Percentiles rank a stretch among this genome's conserved stretches.
These are phyloP conservation scores for Lactarius indigo DNA, from an alignment of 768 basidiomycete genomes.

Conservation along the genomic window DNA sequence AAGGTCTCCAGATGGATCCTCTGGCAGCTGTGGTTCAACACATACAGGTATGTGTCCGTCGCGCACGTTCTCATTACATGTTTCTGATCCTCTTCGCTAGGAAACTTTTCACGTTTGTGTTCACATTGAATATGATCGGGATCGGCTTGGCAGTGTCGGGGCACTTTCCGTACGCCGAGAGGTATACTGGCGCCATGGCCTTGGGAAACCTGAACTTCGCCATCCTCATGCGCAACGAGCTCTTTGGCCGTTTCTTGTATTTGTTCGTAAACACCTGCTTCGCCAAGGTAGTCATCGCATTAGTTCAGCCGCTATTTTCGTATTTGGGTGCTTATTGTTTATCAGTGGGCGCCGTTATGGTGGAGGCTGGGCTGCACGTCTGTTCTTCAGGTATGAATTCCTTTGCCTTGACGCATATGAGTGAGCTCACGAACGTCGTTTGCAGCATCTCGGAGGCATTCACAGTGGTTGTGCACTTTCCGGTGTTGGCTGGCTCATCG, in stretches of 20 bases:
- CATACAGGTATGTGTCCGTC: slow-evolving; percentile 52
- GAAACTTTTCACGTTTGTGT: slow-evolving; percentile 67
- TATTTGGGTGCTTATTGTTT: background rate
- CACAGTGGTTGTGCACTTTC: slow-evolving; percentile 43
- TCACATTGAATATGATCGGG: slow-evolving; percentile 57
- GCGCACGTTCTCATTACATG: background rate
- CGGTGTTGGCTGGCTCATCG: slow-evolving; percentile 38
- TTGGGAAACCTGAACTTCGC: slow-evolving; percentile 70
- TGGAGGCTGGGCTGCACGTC: slow-evolving; percentile 72
- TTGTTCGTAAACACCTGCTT: slow-evolving; percentile 67
- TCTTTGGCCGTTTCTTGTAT: slow-evolving; percentile 77
- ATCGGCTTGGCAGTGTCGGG: slow-evolving; percentile 58
- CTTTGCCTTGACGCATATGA: background rate
- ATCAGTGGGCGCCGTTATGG: slow-evolving; percentile 69
- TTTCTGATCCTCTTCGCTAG: slow-evolving; percentile 35
- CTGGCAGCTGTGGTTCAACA: slow-evolving; percentile 74
- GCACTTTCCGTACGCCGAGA: slow-evolving; percentile 63
- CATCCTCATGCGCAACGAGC: slow-evolving; percentile 76
- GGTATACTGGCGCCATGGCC: slow-evolving; percentile 67
- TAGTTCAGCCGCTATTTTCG: slow-evolving; percentile 4
- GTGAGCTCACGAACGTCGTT: slow-evolving; percentile 1
- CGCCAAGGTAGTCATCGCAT: slow-evolving; percentile 51
- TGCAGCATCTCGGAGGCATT: slow-evolving; percentile 43
- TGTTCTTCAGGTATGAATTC: slow-evolving; percentile 52
- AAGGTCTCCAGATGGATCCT: slow-evolving; percentile 57